Conservation (phyloP, 2,329 filamentous ascomycete genomes). For the Ophiostoma populinum region DNA sequence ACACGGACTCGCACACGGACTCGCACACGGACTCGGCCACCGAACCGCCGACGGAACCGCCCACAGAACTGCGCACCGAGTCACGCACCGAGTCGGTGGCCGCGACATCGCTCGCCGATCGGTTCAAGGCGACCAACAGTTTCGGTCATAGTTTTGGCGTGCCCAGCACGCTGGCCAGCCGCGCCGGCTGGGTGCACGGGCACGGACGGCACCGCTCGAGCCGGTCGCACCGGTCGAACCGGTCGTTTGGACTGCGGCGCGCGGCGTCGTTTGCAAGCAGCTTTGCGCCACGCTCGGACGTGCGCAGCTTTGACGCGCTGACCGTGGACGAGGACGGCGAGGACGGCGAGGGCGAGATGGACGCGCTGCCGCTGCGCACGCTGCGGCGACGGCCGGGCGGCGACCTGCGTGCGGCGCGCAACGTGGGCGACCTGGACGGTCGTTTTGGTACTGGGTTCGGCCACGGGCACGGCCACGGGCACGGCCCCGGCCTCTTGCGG, state of each 20-base stretch:
- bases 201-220: constrained; percentile 31
- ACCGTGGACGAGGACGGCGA: constrained; percentile 32
- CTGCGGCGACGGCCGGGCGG: constrained; percentile 60
- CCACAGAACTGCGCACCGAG: too few species aligned
- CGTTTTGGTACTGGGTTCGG: too few species aligned
- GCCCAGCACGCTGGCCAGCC: constrained; percentile 12
- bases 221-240: constrained; percentile 29
- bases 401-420: constrained; percentile 51
- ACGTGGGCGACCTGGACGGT: constrained; percentile 46
- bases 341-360: constrained; percentile 25
- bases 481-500: constrained; percentile 25
- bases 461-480: too few species aligned
- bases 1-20: too few species aligned
- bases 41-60: too few species aligned
- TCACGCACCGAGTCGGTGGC: neutral
- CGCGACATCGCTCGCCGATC: neutral
- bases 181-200: constrained; percentile 18
- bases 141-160: constrained; percentile 2
- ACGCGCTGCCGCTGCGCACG: constrained; percentile 40
- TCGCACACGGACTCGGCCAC: too few species aligned
- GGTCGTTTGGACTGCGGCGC: constrained; percentile 34
- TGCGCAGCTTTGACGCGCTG: constrained; percentile 44
- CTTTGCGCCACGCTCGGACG: constrained; percentile 29
- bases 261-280: constrained; percentile 45
- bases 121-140: neutral